Base-by-base conservation (phyloP, 2,329 filamentous ascomycete species). In the Ascochyta koolunga region DNA sequence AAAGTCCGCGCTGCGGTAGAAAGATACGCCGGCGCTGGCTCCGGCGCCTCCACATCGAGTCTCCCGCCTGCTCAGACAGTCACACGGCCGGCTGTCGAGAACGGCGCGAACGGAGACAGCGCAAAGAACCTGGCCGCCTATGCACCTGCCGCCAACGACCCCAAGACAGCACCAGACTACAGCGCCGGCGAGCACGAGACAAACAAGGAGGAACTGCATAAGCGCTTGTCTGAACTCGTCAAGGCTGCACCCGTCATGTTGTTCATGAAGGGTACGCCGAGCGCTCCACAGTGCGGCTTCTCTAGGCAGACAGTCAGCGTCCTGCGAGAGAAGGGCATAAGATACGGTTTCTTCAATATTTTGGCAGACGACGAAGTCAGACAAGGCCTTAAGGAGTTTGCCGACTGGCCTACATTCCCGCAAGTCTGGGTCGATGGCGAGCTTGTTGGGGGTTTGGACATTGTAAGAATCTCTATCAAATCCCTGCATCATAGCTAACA, bases 301-400 rank as follows among this genome's bases (percentile, higher is more conserved):
- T 96, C 91, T 63, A 82, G 93, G 64, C 92, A 97, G 78, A 80
- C 96, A 38, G 95, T 99, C 37, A 87, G 81, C 22, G 85, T 99
- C 40, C 78, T 99, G 67, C 85, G 95, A 46, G 93, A 98, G 78
- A 88, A 91, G 71, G 89, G 89, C 43, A 89, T 99, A 56, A 91
- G 96, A 74, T 99, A 98, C 75, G 95, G 95, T 18, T 99, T 99
- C 82, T 99, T 99, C 82, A 98, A 99, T 74, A 99, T 99, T 61
- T 78, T 99, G 66, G 95, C 95, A 60, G 95, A 99, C 73, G 93
- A 99, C 69, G 93, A 98, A 76, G 95, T 99, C 41, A 85, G 95
- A 57, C 93, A 98, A 78, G 95, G 95, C 0, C 79, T 99, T 70
- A 99, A 99, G 83, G 91, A 95, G 78, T 98, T 87, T 74, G 92